Evolutionary conservation across 805 yeast species (phyloP).

Genomic region (Saccharomyces kudriavzevii): DNA sequence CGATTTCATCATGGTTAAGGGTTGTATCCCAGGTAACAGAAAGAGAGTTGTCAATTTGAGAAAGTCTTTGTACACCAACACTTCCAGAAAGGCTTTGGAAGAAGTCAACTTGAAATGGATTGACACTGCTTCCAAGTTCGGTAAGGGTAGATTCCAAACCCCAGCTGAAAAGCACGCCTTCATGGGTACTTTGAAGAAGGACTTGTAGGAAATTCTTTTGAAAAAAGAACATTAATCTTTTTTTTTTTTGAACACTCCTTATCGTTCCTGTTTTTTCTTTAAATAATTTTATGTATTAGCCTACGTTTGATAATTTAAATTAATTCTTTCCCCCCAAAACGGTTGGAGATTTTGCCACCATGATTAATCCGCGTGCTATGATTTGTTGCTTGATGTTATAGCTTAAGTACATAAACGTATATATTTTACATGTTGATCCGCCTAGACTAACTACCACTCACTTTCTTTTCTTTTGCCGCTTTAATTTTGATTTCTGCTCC

Average conservation of each 20-base stretch:
- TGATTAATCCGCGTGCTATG: background rate
- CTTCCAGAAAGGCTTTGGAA: constrained; percentile 96
- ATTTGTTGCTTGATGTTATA: background rate
- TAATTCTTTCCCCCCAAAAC: background rate
- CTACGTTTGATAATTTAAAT: constrained; percentile 1
- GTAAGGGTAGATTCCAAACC: constrained; percentile 99
- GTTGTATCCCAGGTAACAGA: constrained; percentile 99
- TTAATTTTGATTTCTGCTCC: background rate
- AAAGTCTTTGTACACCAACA: constrained; percentile 96
- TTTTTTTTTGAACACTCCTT: background rate
- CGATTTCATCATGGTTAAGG: constrained; percentile 96
- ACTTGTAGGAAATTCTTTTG: constrained; percentile 43
- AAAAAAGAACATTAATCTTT: background rate
- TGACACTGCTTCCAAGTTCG: constrained; percentile 99
- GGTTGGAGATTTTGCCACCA: background rate
- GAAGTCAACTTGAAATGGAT: constrained; percentile 97
- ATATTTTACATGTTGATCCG: background rate
- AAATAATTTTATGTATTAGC: background rate
- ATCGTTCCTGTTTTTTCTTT: background rate
- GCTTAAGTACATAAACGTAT: constrained; percentile 1
- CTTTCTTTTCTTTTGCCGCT: constrained; percentile 3
- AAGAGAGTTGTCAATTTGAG: constrained; percentile 99
- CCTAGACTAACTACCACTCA: background rate
- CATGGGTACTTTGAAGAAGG: constrained; percentile 99
- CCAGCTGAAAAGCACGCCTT: constrained; percentile 99